phyloP scores from a whole-genome alignment of 2,329 filamentous ascomycete genomes.

The Ceratocystis harringtonii region DNA sequence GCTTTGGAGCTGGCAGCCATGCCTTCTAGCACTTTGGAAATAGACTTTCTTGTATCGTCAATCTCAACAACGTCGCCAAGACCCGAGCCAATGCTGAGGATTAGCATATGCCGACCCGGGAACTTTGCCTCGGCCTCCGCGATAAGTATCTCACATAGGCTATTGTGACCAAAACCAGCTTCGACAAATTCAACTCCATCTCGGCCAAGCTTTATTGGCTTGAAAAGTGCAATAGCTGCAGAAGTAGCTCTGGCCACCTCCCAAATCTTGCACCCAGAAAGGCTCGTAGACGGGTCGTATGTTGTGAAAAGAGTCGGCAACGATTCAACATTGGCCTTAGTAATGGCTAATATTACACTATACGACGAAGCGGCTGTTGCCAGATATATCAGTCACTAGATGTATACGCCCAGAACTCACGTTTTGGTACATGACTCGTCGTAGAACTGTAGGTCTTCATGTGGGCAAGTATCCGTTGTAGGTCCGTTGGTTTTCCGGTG shows the following conservation, averaged over 20 bases:
- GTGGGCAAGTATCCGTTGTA: not conserved
- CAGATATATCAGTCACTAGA: not conserved
- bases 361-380: not conserved
- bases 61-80: constrained; percentile 19
- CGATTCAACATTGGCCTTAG: constrained; percentile 12
- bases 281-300: constrained; percentile 19
- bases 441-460: not conserved
- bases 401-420: not conserved
- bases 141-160: constrained; percentile 23
- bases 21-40: not conserved
- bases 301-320: constrained; percentile 21
- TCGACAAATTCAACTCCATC: constrained; percentile 23
- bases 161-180: constrained; percentile 24
- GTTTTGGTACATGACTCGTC: not conserved
- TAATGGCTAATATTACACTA: not conserved
- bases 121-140: constrained; percentile 21
- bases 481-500: not conserved
- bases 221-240: constrained; percentile 23
- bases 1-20: not conserved
- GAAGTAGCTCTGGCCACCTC: constrained; percentile 23
- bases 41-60: constrained; percentile 9
- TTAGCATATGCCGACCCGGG: constrained; percentile 17
- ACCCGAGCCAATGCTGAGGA: constrained; percentile 23
- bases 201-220: constrained; percentile 22
- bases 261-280: constrained; percentile 22